Evolutionary conservation across 306 rosid species (phyloP), one percentile per base, ranked within the genome.

Genomic region (Vigna angularis): DNA sequence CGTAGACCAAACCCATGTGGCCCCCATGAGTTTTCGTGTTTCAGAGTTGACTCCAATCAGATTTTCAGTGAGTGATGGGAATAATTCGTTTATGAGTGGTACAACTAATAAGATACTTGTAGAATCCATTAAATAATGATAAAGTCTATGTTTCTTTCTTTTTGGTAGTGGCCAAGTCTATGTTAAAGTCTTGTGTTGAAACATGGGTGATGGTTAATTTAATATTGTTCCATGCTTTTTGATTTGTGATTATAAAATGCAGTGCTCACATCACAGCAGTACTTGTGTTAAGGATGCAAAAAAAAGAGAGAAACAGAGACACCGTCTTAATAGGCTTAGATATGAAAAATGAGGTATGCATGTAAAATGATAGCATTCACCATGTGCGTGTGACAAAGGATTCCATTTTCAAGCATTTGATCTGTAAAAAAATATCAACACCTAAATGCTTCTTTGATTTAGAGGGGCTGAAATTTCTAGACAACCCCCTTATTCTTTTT

Each of bases 41-140:
- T 44, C 34, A 66, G 12, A 66, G 72, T 20, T 66, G 72, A 66
- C 72, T 66, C 53, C 53, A 42, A 20, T 44, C 22, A 17, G 50
- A 66, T 44, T 66, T 38, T 18, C 32, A 40, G 50, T n/a, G 1
- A 40, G 51, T 65, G 70, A 28, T 40, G 70, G 51, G 70, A 65
- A 40, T 65, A 40, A 38, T 65, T 65, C 30, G 40, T 65, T 5
- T 17, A 64, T 40, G 30, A 65, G 70, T 38, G 70, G 70, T 18
- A 18, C 50, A 38, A 17, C 51, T 65, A 38, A 40, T 40, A 4
- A 18, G 28, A 18, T 17, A 17, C 51, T 65, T 11, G 15, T 45
- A 17, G 51, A 65, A 40, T 65, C 5, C 20, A 40, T 18, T 65
- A 11, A 65, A 66, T 42, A 66, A 66, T 20, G 4, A 42, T 40